Base-by-base conservation (phyloP, 805 yeast genomes). In the Wickerhamiella sorbophila region DNA sequence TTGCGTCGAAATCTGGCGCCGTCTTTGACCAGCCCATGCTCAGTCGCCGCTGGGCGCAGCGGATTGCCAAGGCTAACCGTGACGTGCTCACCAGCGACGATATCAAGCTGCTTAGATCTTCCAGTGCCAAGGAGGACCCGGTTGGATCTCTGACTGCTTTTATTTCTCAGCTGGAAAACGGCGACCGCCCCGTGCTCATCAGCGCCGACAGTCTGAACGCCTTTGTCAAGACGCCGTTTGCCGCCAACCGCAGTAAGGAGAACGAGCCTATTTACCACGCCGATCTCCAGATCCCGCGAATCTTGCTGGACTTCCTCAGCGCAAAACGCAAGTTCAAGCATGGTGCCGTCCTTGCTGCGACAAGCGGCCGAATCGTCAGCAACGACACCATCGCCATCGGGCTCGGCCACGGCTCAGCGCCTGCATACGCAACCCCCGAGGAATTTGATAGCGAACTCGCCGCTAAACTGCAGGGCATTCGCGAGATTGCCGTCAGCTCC, bases 11-110 rank as follows among this genome's bases (percentile, higher is more conserved):
- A 22, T 58, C 62, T 18, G 50, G 65, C 33, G 34, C 31, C 2
- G 80, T 76, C 58, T 79, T 74, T 39, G 24, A 35, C 26, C 95
- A 86, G 61, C 94, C 88, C 44, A 79, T 80, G 88, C 72, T 67
- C 54, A 62, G 80, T 39, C 74, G 75, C 53, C 67, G 70, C 38
- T 68, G 83, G 57, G 55, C 83, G 46, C 63, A 65, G 46, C 75
- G 74, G 55, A 60, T 74, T 31, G 54, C 61, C 36, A 62, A 62
- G 39, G 70, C 69, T 10, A 79, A 79, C 51, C 56, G 54, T 33
- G 59, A 53, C 2, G 33, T 60, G 4, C 57, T 77, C 22, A 41
- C 56, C 12, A 52, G 60, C 24, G 37, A 41, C 5, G 40, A 39
- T n/a, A 24, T 39, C 22, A 38, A 31, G 31, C 27, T 36, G 9